These are phyloP conservation scores for Wickerhamiella brachini DNA, from an alignment of 805 yeast species.

Conservation along the genomic window DNA sequence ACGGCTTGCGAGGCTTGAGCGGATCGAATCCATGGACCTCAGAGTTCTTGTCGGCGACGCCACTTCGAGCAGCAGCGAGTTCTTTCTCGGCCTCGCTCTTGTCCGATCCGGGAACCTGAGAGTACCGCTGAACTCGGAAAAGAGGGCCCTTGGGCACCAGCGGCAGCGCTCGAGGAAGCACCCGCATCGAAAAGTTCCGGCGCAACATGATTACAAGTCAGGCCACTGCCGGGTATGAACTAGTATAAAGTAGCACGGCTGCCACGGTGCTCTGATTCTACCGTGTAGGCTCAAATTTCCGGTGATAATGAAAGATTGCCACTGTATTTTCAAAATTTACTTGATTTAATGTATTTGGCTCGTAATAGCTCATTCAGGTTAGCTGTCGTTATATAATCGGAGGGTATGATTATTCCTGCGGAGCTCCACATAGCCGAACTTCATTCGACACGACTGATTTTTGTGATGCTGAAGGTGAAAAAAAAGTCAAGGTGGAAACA, in stretches of 20 bases:
- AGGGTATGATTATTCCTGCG: no score
- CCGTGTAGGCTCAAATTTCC: background rate
- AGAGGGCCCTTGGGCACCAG: background rate
- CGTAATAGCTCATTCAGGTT: no score
- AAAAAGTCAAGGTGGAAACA: no score
- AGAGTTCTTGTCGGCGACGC: conserved; percentile 13
- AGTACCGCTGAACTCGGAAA: background rate
- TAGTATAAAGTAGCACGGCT: no score
- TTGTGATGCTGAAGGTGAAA: no score
- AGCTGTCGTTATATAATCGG: no score
- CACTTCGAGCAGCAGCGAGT: background rate
- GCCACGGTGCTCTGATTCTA: background rate
- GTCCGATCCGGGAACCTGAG: background rate
- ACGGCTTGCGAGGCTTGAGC: conserved; percentile 38
- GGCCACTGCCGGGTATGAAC: background rate
- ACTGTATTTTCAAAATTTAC: no score
- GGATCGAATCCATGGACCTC: conserved; percentile 18
- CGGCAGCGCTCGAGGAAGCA: background rate
- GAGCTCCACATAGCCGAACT: no score
- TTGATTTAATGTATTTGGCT: no score
- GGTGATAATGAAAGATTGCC: background rate
- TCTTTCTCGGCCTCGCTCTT: background rate
- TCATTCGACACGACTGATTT: no score
- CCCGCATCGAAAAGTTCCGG: background rate
- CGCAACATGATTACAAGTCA: background rate